Evolutionary conservation across 805 yeast species (phyloP).

Genomic region (Ogataea corticis): DNA sequence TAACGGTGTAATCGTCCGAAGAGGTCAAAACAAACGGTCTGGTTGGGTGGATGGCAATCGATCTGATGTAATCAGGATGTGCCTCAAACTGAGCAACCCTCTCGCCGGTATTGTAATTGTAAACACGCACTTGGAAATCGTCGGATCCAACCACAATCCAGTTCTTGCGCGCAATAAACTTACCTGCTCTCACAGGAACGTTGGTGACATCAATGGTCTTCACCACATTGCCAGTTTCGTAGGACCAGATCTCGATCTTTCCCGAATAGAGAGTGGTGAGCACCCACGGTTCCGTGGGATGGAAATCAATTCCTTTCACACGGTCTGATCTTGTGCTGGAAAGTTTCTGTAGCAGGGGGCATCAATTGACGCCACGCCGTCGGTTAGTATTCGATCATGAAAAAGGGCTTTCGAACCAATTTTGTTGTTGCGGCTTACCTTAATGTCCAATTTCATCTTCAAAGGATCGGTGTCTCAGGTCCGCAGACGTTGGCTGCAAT

Average conservation of each 20-base stretch:
- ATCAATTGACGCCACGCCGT: not conserved
- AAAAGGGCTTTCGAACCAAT: not conserved
- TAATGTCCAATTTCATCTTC: constrained; percentile 51
- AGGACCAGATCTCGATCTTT: constrained; percentile 89
- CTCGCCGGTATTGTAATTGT: constrained; percentile 94
- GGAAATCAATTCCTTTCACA: constrained; percentile 97
- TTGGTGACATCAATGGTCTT: constrained; percentile 93
- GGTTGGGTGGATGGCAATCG: constrained; percentile 91
- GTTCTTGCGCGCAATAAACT: constrained; percentile 91
- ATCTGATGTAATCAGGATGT: constrained; percentile 94
- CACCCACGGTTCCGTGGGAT: constrained; percentile 97
- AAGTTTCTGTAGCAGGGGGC: constrained; percentile 51
- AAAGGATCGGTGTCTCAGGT: not conserved
- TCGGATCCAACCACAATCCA: constrained; percentile 97
- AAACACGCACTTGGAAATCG: constrained; percentile 91
- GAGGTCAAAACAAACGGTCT: constrained; percentile 87
- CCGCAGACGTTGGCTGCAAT: not conserved
- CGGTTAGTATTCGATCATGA: not conserved
- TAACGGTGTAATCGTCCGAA: constrained; percentile 88
- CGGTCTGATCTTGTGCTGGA: constrained; percentile 92
- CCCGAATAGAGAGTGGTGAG: constrained; percentile 90
- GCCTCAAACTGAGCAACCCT: constrained; percentile 95
- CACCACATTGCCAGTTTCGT: constrained; percentile 80
- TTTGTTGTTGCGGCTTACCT: constrained; percentile 34
- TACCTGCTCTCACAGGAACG: constrained; percentile 94